A percentile compares a stretch with the other conserved stretches of the same genome.
phyloP scores from a whole-genome alignment of 495 filamentous ascomycete genomes.

The Aspergillus cavernicola region DNA sequence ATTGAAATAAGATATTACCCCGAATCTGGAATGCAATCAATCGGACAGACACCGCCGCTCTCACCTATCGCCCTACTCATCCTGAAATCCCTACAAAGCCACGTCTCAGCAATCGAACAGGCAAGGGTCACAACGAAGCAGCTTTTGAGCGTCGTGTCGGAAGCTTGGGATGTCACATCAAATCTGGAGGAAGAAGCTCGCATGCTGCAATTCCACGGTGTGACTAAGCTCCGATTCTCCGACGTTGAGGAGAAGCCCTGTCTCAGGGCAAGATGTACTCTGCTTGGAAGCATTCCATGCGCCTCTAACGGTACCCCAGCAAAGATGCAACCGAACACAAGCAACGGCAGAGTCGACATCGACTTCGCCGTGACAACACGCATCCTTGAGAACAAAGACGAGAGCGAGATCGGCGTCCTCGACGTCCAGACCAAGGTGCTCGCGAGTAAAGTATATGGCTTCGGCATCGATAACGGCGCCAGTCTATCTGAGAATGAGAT shows the following conservation, averaged over 20 bases:
- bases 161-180: conserved; percentile 39
- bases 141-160: conserved; percentile 36
- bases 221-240: conserved; percentile 38
- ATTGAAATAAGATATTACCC: conserved; percentile 28
- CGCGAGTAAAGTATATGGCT: conserved; percentile 46
- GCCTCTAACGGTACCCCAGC: conserved; percentile 15
- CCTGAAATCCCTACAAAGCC: conserved; percentile 34
- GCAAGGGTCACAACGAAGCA: conserved; percentile 31
- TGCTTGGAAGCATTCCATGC: conserved; percentile 27
- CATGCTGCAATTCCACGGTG: conserved; percentile 46
- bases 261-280: conserved; percentile 38
- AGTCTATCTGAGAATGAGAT: conserved; percentile 37
- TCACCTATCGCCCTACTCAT: conserved; percentile 37
- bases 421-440: conserved; percentile 39
- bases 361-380: conserved; percentile 40
- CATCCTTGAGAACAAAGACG: conserved; percentile 14
- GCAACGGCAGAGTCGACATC: conserved; percentile 34
- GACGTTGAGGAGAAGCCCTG: conserved; percentile 29
- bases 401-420: conserved; percentile 26
- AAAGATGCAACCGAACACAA: conserved; percentile 14
- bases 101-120: conserved; percentile 31
- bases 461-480: conserved; percentile 28
- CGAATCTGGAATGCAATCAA: conserved; percentile 15
- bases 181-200: conserved; percentile 43
- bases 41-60: conserved; percentile 7